Evolutionary conservation across 2,329 filamentous ascomycete species (phyloP), one percentile per base, ranked within the genome.

Genomic region (Alternaria alternata): DNA sequence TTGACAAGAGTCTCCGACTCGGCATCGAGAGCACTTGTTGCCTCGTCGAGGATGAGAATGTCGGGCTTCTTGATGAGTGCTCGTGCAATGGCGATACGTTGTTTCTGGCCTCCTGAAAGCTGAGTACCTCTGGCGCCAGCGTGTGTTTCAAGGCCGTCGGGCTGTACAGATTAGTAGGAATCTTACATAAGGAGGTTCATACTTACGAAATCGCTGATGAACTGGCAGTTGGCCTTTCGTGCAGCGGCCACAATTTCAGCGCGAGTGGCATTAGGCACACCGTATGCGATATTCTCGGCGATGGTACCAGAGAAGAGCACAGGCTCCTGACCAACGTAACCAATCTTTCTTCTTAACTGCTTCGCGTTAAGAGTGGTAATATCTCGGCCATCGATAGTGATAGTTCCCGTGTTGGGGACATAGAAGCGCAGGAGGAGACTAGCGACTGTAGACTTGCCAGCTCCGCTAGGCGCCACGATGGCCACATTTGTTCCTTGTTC

Each of bases 1-100:
- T 99, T 99, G 61, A 99, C 95, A 3, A 98, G 86, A 0, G 95
- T 98, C 79, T 99, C 95, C 0, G 93, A 97, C 79, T 99, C 95
- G 14, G 95, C 95, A 76, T 99, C 95, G 7, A 99, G 85, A 0
- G 95, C 95, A 62, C 93, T 97, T 0, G 96, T 99, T 18, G 96
- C 82, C 83, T 99, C 95, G 74, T 99, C 95, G 1, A 99, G 87
- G 62, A 99, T 96, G 28, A 99, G 83, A 64, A 99, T 98, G 80
- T 99, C 95, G 0, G 96, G 96, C 64, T 97, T 88, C 80, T 98
- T 98, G 69, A 99, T 89, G 28, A 99, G 85, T 12, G 95, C 95
- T 55, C 96, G 88, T 5, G 95, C 95, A 77, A 99, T 99, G 38
- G 95, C 95, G 71, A 99, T 98, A 65, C 95, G 90, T 79, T 99